Evolutionary conservation across 2,329 filamentous ascomycete species (phyloP).

Genomic region (Cordyceps fumosorosea): DNA sequence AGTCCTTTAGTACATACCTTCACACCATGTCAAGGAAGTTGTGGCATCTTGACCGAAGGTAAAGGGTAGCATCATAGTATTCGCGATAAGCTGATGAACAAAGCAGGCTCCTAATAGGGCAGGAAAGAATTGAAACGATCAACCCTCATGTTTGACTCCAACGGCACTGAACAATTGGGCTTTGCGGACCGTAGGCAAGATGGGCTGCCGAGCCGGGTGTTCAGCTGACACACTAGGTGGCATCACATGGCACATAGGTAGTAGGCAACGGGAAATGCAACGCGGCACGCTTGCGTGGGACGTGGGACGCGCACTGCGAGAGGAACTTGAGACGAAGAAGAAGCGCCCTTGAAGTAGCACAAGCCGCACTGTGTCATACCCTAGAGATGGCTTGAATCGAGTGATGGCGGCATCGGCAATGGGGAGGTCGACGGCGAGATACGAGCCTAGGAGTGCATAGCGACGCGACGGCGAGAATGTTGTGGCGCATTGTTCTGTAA

Average conservation of each 20-base stretch:
- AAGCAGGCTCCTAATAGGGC: too few species aligned
- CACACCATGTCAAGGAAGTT: too few species aligned
- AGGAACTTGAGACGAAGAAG: background rate
- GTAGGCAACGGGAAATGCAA: background rate
- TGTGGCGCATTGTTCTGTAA: too few species aligned
- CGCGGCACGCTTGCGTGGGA: background rate
- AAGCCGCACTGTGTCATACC: background rate
- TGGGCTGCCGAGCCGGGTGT: background rate
- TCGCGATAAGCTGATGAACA: too few species aligned
- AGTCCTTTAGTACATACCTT: too few species aligned
- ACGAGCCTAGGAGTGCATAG: too few species aligned
- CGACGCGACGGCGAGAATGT: too few species aligned
- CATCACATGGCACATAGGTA: constrained; percentile 5
- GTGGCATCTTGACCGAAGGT: too few species aligned
- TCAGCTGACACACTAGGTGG: constrained; percentile 1
- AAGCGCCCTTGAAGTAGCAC: background rate
- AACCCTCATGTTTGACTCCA: background rate
- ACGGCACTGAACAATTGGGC: background rate
- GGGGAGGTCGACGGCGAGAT: background rate
- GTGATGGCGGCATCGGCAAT: background rate
- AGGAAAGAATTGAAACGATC: background rate
- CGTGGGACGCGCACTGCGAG: background rate
- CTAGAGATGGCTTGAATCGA: background rate
- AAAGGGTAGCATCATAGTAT: too few species aligned
- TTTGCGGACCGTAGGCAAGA: background rate